phyloP scores from a whole-genome alignment of 805 yeast genomes.

The Barnettozyma pratensis region DNA sequence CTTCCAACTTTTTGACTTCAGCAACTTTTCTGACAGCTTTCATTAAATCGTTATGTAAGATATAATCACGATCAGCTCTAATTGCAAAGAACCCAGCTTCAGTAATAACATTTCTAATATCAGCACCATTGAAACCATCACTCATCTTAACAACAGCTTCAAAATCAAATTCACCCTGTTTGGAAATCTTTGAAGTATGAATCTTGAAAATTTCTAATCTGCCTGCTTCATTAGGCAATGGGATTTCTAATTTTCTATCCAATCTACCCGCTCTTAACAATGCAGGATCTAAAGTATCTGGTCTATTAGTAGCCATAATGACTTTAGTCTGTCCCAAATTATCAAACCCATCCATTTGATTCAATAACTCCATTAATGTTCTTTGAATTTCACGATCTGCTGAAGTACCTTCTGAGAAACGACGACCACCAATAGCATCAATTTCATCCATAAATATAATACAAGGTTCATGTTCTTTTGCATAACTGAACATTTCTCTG shows the following conservation, averaged over 20 bases:
- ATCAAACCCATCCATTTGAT: constrained; percentile 99
- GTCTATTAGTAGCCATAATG: constrained; percentile 99
- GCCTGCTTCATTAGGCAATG: constrained; percentile 94
- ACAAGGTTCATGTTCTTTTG: constrained; percentile 97
- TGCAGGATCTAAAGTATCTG: constrained; percentile 97
- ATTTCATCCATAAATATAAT: constrained; percentile 98
- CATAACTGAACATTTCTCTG: constrained; percentile 97
- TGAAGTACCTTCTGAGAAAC: constrained; percentile 96
- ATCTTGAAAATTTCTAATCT: constrained; percentile 91
- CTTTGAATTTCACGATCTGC: constrained; percentile 99
- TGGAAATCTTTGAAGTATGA: constrained; percentile 78
- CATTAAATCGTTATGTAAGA: constrained; percentile 89
- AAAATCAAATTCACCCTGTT: constrained; percentile 93
- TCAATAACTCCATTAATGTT: constrained; percentile 92
- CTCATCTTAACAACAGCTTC: constrained; percentile 98
- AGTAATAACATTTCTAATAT: constrained; percentile 93
- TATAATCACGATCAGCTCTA: constrained; percentile 94
- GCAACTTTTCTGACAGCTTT: constrained; percentile 98
- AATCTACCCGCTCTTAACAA: constrained; percentile 94
- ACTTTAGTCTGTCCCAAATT: constrained; percentile 94
- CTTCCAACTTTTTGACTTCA: constrained; percentile 95
- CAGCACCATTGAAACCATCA: constrained; percentile 99
- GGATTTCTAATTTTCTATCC: constrained; percentile 93
- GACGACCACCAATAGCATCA: constrained; percentile 98
- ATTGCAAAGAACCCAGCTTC: constrained; percentile 98